Base-by-base conservation (phyloP, 495 filamentous ascomycete species). In the Letharia columbiana region DNA sequence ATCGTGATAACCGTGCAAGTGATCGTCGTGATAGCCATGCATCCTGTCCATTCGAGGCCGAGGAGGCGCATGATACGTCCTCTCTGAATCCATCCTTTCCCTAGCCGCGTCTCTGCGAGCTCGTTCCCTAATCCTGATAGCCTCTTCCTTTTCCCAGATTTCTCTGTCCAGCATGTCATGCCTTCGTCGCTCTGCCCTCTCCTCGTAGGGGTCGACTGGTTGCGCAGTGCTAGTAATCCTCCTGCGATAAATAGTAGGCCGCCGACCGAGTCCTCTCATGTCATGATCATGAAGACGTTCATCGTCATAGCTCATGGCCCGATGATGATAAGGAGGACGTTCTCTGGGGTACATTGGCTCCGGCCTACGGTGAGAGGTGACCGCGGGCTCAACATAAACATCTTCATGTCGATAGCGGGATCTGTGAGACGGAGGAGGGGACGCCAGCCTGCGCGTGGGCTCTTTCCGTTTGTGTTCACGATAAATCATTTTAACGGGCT, bases 401-500 rank as follows among this genome's bases (percentile, higher is more conserved):
- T 35, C 52, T 35, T 56, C 52, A 56, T 35, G 52, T 33, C 52
- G 52, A 56, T 56, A 56, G 31, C 31, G 52, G 12, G 31, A 35
- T 35, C 52, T 56, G 13, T 56, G 52, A 56, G 52, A 35, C 13
- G 52, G 52, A 56, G 28, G 31, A 56, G 52, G 52, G 52, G 52
- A 56, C 13, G 52, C 35, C 17, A 35, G 31, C 52, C 52, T 56
- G 52, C 52, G 52, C 18, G 9, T 15, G 31, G 63, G 63, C 28
- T 37, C 54, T 45, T 65, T 65, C 15, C 63, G 63, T 37, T 13
- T 57, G 45, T 65, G 63, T 41, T 65, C 63, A 3, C 63, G 63
- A 40, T 54, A 58, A 18, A 57, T 45, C 31, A 6, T 39, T 50
- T 28, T 54, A 33, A 33, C n/a, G 33, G 23, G 13, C 8, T 60